These are phyloP conservation scores for Parafenestella ontariensis DNA, from an alignment of 2,329 filamentous ascomycete genomes.

Conservation along the genomic window DNA sequence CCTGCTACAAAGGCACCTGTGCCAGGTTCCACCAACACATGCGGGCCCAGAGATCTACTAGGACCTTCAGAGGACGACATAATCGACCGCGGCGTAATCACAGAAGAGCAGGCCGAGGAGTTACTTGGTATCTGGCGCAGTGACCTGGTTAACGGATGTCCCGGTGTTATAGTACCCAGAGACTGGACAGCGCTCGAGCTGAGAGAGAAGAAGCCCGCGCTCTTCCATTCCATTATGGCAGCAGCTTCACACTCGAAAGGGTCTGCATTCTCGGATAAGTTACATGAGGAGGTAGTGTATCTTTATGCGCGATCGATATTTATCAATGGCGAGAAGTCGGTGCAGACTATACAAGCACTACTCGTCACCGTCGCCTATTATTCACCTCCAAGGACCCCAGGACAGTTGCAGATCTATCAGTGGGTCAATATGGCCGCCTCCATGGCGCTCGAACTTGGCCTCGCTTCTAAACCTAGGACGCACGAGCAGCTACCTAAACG, in stretches of 20 bases:
- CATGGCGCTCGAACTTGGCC: conserved; percentile 47
- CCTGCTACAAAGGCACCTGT: conserved; percentile 8
- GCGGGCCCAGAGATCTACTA: conserved; percentile 28
- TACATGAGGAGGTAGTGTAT: conserved; percentile 44
- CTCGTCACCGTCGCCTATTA: conserved; percentile 44
- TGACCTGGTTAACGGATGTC: conserved; percentile 37
- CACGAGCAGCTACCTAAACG: conserved; percentile 47
- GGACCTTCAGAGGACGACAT: conserved; percentile 40
- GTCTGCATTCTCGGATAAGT: conserved; percentile 35
- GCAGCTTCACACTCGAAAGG: conserved; percentile 45
- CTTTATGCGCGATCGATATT: conserved; percentile 44
- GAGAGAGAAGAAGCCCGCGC: conserved; percentile 38
- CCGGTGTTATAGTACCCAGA: conserved; percentile 37
- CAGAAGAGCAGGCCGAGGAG: conserved; percentile 35
- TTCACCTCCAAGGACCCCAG: conserved; percentile 41
- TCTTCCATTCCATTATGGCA: conserved; percentile 48
- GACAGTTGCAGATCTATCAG: conserved; percentile 44
- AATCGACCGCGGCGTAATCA: conserved; percentile 43
- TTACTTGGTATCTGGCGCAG: conserved; percentile 41
- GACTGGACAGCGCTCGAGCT: conserved; percentile 43
- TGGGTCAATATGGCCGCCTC: conserved; percentile 46
- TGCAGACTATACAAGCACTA: conserved; percentile 47
- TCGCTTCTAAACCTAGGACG: conserved; percentile 46
- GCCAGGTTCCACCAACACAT: conserved; percentile 4
- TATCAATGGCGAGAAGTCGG: conserved; percentile 46